Percentiles rank a stretch among this genome's conserved stretches.
These are phyloP conservation scores for Tulasnella sp. DNA, from an alignment of 768 basidiomycete genomes.

Conservation along the genomic window DNA sequence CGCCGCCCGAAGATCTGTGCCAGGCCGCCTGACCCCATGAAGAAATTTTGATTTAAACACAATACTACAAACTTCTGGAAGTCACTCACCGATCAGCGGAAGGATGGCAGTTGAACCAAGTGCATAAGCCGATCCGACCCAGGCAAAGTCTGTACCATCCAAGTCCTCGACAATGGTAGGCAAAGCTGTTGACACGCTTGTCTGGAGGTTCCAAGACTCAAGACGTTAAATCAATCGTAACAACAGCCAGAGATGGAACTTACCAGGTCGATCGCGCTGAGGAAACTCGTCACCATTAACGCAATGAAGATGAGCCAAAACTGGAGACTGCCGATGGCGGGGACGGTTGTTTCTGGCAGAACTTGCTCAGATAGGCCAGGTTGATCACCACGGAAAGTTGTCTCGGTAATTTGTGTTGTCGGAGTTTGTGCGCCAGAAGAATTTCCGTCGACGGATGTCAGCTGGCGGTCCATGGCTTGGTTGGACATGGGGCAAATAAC, in stretches of 20 bases:
- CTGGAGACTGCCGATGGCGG: background rate
- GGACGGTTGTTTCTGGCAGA: background rate
- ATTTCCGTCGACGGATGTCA: too few relatives aligned
- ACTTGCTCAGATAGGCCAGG: background rate
- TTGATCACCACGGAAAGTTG: background rate
- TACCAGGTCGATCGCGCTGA: slow-evolving; percentile 15
- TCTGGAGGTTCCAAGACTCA: background rate
- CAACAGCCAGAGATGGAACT: background rate
- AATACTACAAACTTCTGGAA: slow-evolving; percentile 17
- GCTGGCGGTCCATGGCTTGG: too few relatives aligned
- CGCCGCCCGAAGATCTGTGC: slow-evolving; percentile 35
- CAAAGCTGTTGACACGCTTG: slow-evolving; percentile 14
- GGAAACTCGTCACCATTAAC: slow-evolving; percentile 10
- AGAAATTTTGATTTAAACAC: background rate
- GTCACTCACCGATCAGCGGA: slow-evolving; percentile 32
- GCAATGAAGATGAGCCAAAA: slow-evolving; percentile 16
- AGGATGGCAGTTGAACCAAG: slow-evolving; percentile 31
- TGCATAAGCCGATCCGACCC: slow-evolving; percentile 23
- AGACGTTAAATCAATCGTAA: background rate
- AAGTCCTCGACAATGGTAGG: slow-evolving; percentile 20
- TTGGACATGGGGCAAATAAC: too few relatives aligned
- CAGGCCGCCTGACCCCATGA: slow-evolving; percentile 19
- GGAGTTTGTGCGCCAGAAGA: too few relatives aligned
- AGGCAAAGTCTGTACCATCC: slow-evolving; percentile 18
- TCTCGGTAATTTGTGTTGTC: too few relatives aligned